Percentiles rank a stretch among this genome's conserved stretches.
These are phyloP conservation scores for Geotrichum histeridarum DNA, from an alignment of 1,139 yeast species.

Conservation along the genomic window DNA sequence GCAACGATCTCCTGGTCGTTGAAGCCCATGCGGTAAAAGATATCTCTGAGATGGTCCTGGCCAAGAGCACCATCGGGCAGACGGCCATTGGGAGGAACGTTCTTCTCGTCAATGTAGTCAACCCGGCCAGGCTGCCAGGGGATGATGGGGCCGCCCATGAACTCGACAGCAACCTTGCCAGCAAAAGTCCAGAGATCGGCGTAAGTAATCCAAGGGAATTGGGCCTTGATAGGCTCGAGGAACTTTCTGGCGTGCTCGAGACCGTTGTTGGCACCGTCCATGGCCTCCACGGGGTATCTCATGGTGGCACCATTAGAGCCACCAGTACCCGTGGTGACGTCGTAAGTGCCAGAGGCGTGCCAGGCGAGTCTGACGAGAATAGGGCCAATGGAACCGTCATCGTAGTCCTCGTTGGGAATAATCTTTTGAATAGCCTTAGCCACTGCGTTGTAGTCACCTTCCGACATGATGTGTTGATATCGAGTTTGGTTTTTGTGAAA, in stretches of 20 bases:
- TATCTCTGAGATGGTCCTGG: conserved; percentile 49
- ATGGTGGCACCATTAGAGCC: conserved; percentile 69
- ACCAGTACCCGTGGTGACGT: conserved; percentile 50
- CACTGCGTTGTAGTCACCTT: conserved; percentile 57
- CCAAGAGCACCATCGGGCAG: conserved; percentile 56
- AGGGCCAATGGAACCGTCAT: conserved; percentile 66
- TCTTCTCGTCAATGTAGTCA: conserved; percentile 48
- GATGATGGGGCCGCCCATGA: conserved; percentile 56
- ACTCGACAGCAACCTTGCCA: conserved; percentile 56
- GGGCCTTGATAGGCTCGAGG: conserved; percentile 52
- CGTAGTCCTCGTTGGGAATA: conserved; percentile 66
- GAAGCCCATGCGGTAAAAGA: conserved; percentile 60
- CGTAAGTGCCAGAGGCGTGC: conserved; percentile 69
- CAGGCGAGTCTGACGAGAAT: conserved; percentile 60
- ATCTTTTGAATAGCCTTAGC: conserved; percentile 76
- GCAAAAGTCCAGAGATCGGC: conserved; percentile 66
- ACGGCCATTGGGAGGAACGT: conserved; percentile 60
- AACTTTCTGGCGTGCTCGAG: conserved; percentile 52
- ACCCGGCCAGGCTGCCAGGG: conserved; percentile 59
- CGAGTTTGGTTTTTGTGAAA: background rate
- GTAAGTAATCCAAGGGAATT: conserved; percentile 56
- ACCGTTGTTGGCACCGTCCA: conserved; percentile 58
- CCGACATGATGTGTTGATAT: conserved; percentile 9
- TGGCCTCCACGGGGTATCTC: conserved; percentile 44
- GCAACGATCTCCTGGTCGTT: conserved; percentile 60